Conservation (phyloP, 1,284 basidiomycete genomes). For the Puccinia brachypodii region DNA sequence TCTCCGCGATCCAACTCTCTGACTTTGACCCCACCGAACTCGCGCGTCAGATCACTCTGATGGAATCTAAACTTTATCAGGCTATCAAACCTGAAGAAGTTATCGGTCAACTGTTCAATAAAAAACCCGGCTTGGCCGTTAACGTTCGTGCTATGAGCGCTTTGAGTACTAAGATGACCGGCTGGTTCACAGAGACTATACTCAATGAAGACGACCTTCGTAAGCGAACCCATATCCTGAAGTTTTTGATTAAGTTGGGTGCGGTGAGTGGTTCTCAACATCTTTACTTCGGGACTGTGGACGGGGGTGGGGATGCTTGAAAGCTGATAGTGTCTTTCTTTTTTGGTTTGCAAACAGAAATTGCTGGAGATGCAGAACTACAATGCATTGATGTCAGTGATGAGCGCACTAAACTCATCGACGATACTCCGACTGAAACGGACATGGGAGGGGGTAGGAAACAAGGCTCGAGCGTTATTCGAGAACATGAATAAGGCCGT, state of each 20-base stretch:
- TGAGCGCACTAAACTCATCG: slow-evolving; percentile 59
- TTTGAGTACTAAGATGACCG: slow-evolving; percentile 59
- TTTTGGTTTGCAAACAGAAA: slow-evolving; percentile 49
- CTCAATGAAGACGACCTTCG: slow-evolving; percentile 58
- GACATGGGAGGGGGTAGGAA: slow-evolving; percentile 69
- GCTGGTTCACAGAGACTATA: slow-evolving; percentile 60
- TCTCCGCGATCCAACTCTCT: slow-evolving; percentile 66
- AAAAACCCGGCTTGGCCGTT: slow-evolving; percentile 52
- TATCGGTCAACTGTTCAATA: slow-evolving; percentile 57
- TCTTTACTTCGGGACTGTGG: neutral
- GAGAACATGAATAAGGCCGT: slow-evolving; percentile 80
- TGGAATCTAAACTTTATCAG: slow-evolving; percentile 57
- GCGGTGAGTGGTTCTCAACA: slow-evolving; percentile 52
- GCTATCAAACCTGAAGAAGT: slow-evolving; percentile 59
- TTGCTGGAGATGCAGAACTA: slow-evolving; percentile 58
- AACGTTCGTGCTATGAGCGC: slow-evolving; percentile 59
- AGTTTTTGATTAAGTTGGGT: slow-evolving; percentile 60
- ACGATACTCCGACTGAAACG: slow-evolving; percentile 57
- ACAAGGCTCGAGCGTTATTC: slow-evolving; percentile 77
- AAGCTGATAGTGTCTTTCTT: neutral
- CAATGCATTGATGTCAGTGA: slow-evolving; percentile 59
- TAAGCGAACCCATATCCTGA: slow-evolving; percentile 57
- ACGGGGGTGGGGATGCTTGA: too few species aligned
- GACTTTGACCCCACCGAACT: slow-evolving; percentile 76
- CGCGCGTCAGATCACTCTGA: slow-evolving; percentile 62